Base-by-base conservation (phyloP, 139 green algal genomes). In the Tetradesmus lagerheimii region DNA sequence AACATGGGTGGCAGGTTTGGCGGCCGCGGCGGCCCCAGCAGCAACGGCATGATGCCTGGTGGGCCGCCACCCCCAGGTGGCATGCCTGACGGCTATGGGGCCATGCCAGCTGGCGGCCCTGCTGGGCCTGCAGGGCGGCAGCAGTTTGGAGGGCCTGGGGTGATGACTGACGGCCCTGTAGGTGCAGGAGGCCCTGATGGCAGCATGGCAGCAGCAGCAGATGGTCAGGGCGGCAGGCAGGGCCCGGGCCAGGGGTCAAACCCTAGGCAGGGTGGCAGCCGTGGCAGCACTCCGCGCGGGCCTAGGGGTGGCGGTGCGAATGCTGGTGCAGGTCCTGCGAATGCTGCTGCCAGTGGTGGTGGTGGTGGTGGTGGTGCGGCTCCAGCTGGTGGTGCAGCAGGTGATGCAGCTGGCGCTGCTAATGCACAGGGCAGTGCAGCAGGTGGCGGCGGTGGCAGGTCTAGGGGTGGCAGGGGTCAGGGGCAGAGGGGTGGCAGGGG, bases 261-360 rank as follows among this genome's bases (percentile, higher is more conserved):
- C n/a, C 80, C 79, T 16, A 71, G 45, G 45, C 80, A 86, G 80
- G 80, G 80, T 43, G 45, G 45, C 45, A 86, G 80, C 12, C 80
- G 80, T 53, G 66, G 80, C 80, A 86, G 37, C 80, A 75, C 80
- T 31, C 80, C 47, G 53, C 79, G 79, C 9, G 53, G 53, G 3
- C 14, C 79, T 41, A 64, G 79, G 79, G 79, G 43, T 41, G n/a
- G n/a, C n/a, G 41, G 79, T 64, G 39, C 27, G 12, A 82, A 82
- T 83, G 77, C 77, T 20, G 35, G 9, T 62, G 77, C 77, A 83
- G 77, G 47, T 18, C 47, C 47, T 23, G n/a, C 45, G 45, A 57
- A 57, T 57, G 57, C 20, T 62, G 8, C 47, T 83, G 77, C 34
- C 4, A 29, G 41, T 83, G 77, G 38, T 20, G 35, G 8, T 57